These are phyloP conservation scores for Podila epicladia DNA, from an alignment of 192 early-diverging fungal species.

Conservation along the genomic window DNA sequence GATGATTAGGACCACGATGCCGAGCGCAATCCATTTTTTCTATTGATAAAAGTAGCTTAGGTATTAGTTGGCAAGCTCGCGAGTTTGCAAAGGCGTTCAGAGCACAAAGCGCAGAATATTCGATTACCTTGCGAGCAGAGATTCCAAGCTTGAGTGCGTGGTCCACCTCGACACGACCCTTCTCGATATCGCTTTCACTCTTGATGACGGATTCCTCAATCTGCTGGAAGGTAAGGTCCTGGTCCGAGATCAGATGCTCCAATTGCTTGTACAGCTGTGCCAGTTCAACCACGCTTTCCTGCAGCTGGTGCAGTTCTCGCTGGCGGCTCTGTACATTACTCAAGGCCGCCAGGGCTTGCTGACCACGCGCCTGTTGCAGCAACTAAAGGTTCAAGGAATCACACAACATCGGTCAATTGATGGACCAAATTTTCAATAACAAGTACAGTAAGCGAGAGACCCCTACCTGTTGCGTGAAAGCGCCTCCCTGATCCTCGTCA, in stretches of 20 bases:
- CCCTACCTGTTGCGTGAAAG: slow-evolving; percentile 39
- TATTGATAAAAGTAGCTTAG: neutral
- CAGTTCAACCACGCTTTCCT: slow-evolving; percentile 38
- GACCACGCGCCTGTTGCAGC: slow-evolving; percentile 38
- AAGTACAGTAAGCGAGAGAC: neutral
- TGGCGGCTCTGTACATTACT: slow-evolving; percentile 42
- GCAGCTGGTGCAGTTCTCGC: slow-evolving; percentile 23
- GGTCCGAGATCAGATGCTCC: slow-evolving; percentile 40
- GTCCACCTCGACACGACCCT: slow-evolving; percentile 14
- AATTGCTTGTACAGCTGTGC: slow-evolving; percentile 28
- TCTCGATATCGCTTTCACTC: slow-evolving; percentile 31
- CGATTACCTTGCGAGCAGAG: slow-evolving; percentile 30
- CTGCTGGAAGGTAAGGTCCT: slow-evolving; percentile 33
- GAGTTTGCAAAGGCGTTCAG: neutral
- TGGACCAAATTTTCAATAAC: neutral
- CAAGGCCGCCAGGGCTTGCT: slow-evolving; percentile 29
- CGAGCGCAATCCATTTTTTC: slow-evolving; percentile 39
- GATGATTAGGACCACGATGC: slow-evolving; percentile 22
- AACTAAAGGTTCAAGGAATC: slow-evolving; percentile 1
- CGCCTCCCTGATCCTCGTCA: slow-evolving; percentile 25
- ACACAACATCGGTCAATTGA: neutral
- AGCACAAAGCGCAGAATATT: neutral
- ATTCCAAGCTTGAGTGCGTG: slow-evolving; percentile 6
- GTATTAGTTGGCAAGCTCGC: neutral
- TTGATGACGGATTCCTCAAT: slow-evolving; percentile 27